Conservation (phyloP, 805 yeast species). For the Ogataea ramenticola region DNA sequence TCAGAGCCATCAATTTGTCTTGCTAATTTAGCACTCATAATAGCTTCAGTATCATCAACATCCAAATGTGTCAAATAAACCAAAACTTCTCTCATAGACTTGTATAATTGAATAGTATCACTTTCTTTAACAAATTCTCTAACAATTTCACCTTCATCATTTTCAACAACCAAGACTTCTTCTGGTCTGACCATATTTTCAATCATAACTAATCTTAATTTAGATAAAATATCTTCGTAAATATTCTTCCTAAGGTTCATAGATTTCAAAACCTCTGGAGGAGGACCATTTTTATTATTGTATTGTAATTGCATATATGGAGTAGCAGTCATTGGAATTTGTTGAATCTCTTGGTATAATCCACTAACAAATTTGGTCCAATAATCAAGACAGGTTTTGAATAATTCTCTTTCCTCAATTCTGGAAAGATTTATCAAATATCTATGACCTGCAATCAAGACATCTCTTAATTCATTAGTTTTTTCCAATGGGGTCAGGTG, state of each 20-base stretch:
- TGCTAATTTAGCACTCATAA: conserved; percentile 87
- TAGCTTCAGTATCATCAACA: conserved; percentile 87
- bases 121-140: conserved; percentile 95
- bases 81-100: conserved; percentile 90
- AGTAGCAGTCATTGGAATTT: conserved; percentile 64
- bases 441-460: conserved; percentile 66
- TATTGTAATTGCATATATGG: conserved; percentile 68
- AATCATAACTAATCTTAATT: conserved; percentile 84
- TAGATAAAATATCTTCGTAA: conserved; percentile 71
- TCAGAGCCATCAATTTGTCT: conserved; percentile 93
- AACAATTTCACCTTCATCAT: conserved; percentile 98
- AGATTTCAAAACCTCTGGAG: conserved; percentile 70
- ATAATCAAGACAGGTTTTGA: conserved; percentile 91
- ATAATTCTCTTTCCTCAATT: conserved; percentile 92
- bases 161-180: conserved; percentile 93
- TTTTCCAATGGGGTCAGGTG: conserved; percentile 64
- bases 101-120: conserved; percentile 93
- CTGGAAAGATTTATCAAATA: conserved; percentile 79
- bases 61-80: conserved; percentile 94
- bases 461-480: conserved; percentile 45
- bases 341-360: conserved; percentile 79
- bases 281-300: conserved; percentile 66
- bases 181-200: conserved; percentile 98
- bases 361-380: conserved; percentile 85
- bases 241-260: conserved; percentile 81